Conservation (phyloP, 2,329 filamentous ascomycete species). For the Xylaria polymorpha region DNA sequence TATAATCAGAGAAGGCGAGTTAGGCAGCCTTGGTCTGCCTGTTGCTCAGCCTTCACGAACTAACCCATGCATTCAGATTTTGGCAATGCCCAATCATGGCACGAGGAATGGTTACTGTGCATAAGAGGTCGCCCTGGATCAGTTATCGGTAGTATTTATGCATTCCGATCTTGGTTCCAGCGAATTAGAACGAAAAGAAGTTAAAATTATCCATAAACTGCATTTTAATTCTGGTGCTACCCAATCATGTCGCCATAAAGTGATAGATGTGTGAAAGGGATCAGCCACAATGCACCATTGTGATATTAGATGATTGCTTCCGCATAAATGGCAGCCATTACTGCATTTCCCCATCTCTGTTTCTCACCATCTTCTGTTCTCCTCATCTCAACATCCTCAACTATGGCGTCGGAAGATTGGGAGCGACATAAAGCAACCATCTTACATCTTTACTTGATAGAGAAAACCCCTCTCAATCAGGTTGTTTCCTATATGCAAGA, state of each 20-base stretch:
- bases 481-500: conserved; percentile 16
- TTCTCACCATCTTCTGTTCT: background rate
- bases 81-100: background rate
- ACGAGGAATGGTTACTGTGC: too few relatives aligned
- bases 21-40: too few relatives aligned
- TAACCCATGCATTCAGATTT: background rate
- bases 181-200: background rate
- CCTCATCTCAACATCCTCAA: background rate
- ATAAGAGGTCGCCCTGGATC: too few relatives aligned
- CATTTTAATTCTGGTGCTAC: background rate
- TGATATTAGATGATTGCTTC: background rate
- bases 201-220: background rate
- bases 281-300: background rate
- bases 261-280: background rate
- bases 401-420: conserved; percentile 28
- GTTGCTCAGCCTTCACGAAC: background rate
- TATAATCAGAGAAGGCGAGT: background rate
- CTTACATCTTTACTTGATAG: conserved; percentile 5
- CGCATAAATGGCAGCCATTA: background rate
- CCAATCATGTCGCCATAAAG: background rate
- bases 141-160: background rate
- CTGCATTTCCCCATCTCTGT: background rate
- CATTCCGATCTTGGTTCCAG: conserved; percentile 8
- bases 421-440: conserved; percentile 24
- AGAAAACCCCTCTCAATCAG: conserved; percentile 7